Base-by-base conservation (phyloP, 2,329 filamentous ascomycete species). In the Thielaviopsis ethacetica region DNA sequence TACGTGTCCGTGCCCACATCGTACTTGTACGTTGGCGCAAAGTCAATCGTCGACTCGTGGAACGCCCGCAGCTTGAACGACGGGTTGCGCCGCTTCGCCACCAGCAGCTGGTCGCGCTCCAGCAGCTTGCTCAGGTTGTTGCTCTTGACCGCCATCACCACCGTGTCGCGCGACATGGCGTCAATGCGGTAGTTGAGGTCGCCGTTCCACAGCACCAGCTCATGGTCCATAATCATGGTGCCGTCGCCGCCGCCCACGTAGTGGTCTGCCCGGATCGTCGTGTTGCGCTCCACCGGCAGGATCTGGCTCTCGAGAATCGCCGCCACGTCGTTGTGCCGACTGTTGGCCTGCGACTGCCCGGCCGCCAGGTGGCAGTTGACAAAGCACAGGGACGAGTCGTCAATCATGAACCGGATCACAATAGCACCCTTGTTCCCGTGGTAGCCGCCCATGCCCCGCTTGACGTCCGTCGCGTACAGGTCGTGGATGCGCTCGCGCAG, bases 171-270 rank as follows among this genome's bases (percentile, higher is more conserved):
- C 19, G 89, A 89, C 82, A 97, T 96, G 24, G 91, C 90, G 69
- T 98, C 93, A 66, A 98, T 97, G 62, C 93, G 90, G 70, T 98
- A 98, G 71, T 98, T 98, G 55, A 98, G 78, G 69, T 98, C 93
- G 27, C 93, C 93, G 66, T 97, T 97, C 50, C 97, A 73, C 54
- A 98, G 83, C 69, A 91, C 96, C n/a, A 98, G 85, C 71, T 98
- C 93, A 67, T 98, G 93, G 67, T 98, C 93, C 60, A 97, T 77
- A 61, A 98, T 88, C 85, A 96, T 90, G 49, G 83, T 85, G 6
- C 93, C 93, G 68, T 98, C 93, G 52, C 93, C 93, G n/a, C 93
- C 93, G 26, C 89, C 88, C 6, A 90, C 80, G 67, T 85, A 98
- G 63, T 82, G 86, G 68, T 95, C 88, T 44, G 86, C 77, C 6